Evolutionary conservation across 805 yeast genomes (phyloP).

Genomic region (Tetrapisispora taiwanensis): DNA sequence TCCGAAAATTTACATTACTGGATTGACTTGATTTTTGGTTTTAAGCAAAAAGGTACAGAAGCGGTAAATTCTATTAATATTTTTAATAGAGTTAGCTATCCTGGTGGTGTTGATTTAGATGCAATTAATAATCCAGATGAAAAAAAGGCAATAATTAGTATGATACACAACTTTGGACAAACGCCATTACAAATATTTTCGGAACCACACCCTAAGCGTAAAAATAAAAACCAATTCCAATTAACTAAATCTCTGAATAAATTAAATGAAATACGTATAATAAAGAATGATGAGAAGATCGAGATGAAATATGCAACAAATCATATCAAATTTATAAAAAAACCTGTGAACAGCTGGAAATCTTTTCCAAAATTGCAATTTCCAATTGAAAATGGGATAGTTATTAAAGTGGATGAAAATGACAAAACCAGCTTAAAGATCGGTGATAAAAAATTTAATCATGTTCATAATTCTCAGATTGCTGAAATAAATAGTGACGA

Average conservation of each 20-base stretch:
- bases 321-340: neutral
- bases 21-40: slow-evolving; percentile 82
- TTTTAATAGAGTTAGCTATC: slow-evolving; percentile 75
- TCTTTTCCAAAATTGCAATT: neutral
- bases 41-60: slow-evolving; percentile 60
- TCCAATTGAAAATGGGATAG: neutral
- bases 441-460: neutral
- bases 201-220: slow-evolving; percentile 50
- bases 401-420: neutral
- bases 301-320: neutral
- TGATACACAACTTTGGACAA: slow-evolving; percentile 87
- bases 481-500: slow-evolving; percentile 22
- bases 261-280: neutral
- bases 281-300: neutral
- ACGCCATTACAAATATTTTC: slow-evolving; percentile 68
- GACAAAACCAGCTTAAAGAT: neutral
- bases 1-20: slow-evolving; percentile 67
- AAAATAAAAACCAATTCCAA: neutral
- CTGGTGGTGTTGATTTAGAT: slow-evolving; percentile 74
- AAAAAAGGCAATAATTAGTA: slow-evolving; percentile 66
- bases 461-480: slow-evolving; percentile 6
- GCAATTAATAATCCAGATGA: slow-evolving; percentile 64
- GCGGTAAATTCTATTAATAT: slow-evolving; percentile 65
- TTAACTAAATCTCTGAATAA: neutral
- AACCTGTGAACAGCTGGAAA: neutral